Base-by-base conservation (phyloP, 139 green algal species). In the Tetratostichococcus sp. region DNA sequence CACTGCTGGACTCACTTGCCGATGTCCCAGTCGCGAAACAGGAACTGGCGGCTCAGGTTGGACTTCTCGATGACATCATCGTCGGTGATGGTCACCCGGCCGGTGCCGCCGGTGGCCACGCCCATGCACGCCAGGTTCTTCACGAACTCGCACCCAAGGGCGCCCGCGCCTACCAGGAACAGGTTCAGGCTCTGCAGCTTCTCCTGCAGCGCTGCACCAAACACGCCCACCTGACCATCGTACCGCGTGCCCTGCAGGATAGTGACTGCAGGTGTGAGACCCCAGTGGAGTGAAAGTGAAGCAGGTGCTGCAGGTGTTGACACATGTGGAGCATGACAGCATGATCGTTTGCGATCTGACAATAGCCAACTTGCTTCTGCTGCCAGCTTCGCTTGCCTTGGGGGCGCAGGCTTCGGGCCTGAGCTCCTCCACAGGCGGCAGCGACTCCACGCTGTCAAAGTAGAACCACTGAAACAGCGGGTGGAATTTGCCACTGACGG, bases 91-190 rank as follows among this genome's bases (percentile, higher is more conserved):
- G 91, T 97, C 65, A 97, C 68, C 34, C 74, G 43, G 22, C 91
- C 86, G 2, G 42, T 42, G 31, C 57, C 75, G 33, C 33, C 77
- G 34, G 59, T 77, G 17, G 78, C 83, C 26, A 97, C 81, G 35
- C 95, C 95, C 96, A 99, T 99, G 68, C 97, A 86, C 4, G 95
- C 94, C 59, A 99, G 93, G 81, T 98, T 97, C 85, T 99, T 99
- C 19, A 99, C 77, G 84, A 99, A 98, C 80, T 99, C 95, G 82
- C 95, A 99, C 23, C 95, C 95, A 69, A 99, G 87, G 14, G 95
- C 95, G 31, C 95, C 95, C 2, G 95, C 94, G 5, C 95, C 95
- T 30, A 98, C 95, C 73, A 99, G 83, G 86, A 99, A 99, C 1
- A 96, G 72, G 23, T 96, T 89, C 6, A 92, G 81, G 8, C 69